Conservation (phyloP, 2,329 filamentous ascomycete species). For the Cladorrhinum sp. region DNA sequence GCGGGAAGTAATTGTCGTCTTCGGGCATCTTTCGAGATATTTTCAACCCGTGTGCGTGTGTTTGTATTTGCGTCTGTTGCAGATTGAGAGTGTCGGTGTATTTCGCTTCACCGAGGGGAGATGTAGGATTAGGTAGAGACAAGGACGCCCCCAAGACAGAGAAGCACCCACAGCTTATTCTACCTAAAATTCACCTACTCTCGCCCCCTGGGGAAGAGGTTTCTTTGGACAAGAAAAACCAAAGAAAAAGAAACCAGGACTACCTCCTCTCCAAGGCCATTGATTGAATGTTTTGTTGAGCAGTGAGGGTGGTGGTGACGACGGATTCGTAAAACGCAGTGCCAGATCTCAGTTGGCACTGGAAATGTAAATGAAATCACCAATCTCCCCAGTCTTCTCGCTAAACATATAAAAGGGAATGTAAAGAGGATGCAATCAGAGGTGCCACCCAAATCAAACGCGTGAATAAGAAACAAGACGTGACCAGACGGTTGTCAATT, state of each 20-base stretch:
- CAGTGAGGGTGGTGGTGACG: too few species aligned
- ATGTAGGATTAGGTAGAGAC: background rate
- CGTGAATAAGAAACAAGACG: background rate
- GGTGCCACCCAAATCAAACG: background rate
- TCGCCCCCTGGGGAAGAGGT: too few species aligned
- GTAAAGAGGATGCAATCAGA: background rate
- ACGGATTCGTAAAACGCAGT: too few species aligned
- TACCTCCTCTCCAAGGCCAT: background rate
- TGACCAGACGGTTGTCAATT: background rate
- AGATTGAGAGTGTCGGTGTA: background rate
- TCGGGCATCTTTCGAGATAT: background rate
- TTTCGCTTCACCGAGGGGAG: background rate
- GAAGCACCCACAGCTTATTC: background rate
- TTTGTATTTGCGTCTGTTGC: too few species aligned
- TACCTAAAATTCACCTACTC: too few species aligned
- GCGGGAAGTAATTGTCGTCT: constrained; percentile 2
- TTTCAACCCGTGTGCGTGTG: background rate
- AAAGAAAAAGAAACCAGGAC: background rate
- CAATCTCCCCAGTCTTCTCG: too few species aligned
- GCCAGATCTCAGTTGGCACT: too few species aligned
- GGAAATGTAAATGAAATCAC: too few species aligned
- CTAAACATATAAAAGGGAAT: too few species aligned
- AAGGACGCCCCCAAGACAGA: background rate
- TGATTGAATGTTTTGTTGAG: background rate
- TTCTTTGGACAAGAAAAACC: background rate